Evolutionary conservation across 352 stramenopile species (phyloP).

Genomic region (Phytophthora melonis): DNA sequence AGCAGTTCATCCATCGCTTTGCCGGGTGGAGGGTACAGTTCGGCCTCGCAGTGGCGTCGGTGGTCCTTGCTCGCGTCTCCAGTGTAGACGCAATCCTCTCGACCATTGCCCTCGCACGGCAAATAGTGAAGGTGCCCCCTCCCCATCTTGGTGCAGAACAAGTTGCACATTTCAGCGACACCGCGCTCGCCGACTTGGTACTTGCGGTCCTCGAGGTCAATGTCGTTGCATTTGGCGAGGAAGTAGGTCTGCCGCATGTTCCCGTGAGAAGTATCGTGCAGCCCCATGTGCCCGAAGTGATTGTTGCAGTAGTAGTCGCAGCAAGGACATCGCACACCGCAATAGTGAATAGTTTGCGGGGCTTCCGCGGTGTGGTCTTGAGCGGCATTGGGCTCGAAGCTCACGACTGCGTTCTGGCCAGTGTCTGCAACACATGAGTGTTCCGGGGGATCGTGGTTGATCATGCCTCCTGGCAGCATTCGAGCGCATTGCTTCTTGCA

Average conservation of each 20-base stretch:
- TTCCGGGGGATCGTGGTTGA: background rate
- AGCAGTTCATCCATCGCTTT: conserved; percentile 51
- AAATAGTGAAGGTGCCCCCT: conserved; percentile 49
- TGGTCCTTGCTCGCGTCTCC: conserved; percentile 22
- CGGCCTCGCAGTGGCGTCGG: conserved; percentile 42
- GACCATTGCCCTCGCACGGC: conserved; percentile 24
- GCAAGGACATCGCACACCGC: conserved; percentile 61
- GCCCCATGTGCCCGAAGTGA: conserved; percentile 51
- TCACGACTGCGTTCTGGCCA: background rate
- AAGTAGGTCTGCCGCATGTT: conserved; percentile 83
- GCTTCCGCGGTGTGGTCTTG: background rate
- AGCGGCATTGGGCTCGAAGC: background rate
- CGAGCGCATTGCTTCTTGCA: conserved; percentile 38
- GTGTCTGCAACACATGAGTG: background rate
- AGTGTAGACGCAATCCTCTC: conserved; percentile 50
- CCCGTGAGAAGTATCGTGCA: conserved; percentile 65
- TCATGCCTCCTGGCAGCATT: conserved; percentile 23
- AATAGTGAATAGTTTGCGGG: conserved; percentile 50
- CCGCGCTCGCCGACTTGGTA: conserved; percentile 46
- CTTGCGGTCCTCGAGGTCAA: conserved; percentile 55
- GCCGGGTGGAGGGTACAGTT: conserved; percentile 32
- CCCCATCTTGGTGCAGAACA: conserved; percentile 52
- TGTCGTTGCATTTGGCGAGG: conserved; percentile 52
- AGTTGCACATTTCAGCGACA: conserved; percentile 56
- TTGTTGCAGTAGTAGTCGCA: conserved; percentile 62